Conservation (phyloP, 257 asterid species). For the Solanum tarapatanum region DNA sequence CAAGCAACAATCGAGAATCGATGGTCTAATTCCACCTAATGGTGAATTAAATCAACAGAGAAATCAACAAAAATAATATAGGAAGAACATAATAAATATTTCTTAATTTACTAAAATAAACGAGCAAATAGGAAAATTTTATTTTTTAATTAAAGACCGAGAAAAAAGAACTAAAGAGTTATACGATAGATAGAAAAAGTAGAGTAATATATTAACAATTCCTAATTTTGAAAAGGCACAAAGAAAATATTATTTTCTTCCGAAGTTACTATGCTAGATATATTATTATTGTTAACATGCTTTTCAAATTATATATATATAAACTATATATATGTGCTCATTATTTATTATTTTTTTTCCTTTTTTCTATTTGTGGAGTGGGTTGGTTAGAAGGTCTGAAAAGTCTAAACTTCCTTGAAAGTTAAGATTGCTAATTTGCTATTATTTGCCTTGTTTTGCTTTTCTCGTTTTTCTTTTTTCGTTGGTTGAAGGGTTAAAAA, state of each 20-base stretch:
- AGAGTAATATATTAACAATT: not conserved
- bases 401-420: not conserved
- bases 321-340: not conserved
- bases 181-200: not conserved
- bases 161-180: not conserved
- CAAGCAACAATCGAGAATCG: fast-evolving
- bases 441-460: not conserved
- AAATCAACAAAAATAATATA: too few relatives aligned
- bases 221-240: not conserved
- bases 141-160: not conserved
- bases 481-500: not conserved
- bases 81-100: not conserved
- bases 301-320: not conserved
- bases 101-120: not conserved
- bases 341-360: not conserved
- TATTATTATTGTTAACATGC: too few relatives aligned
- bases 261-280: too few relatives aligned
- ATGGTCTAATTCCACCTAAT: too few relatives aligned
- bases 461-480: not conserved
- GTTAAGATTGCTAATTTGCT: not conserved
- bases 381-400: not conserved
- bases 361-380: not conserved
- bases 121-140: not conserved
- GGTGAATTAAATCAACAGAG: too few relatives aligned
- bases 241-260: not conserved